A percentile compares a stretch with the other conserved stretches of the same genome.
These are phyloP conservation scores for Russula sp. DNA, from an alignment of 768 basidiomycete genomes.

Conservation along the genomic window DNA sequence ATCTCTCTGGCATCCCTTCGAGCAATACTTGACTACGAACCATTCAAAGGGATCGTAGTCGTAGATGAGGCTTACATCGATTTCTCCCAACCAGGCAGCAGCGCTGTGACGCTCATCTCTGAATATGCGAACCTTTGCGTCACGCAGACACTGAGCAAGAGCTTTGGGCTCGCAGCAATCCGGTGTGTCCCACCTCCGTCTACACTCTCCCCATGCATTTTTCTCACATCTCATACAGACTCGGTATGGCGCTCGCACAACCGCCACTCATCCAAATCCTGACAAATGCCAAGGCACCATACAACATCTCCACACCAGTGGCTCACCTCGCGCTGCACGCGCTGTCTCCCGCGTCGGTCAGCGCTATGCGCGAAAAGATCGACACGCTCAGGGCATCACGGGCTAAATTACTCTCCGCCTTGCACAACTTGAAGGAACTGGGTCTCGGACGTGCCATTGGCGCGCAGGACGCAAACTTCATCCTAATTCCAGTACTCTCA, in stretches of 20 bases:
- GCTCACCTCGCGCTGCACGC: constrained; percentile 78
- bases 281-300: constrained; percentile 94
- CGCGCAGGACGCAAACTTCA: constrained; percentile 84
- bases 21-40: constrained; percentile 64
- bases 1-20: constrained; percentile 68
- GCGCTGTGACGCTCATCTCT: constrained; percentile 64
- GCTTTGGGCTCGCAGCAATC: constrained; percentile 93
- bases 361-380: constrained; percentile 61
- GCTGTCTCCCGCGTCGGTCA: constrained; percentile 58
- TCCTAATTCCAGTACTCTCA: constrained; percentile 70
- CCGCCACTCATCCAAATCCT: constrained; percentile 88
- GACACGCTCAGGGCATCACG: constrained; percentile 55
- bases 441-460: constrained; percentile 71
- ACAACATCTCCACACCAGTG: constrained; percentile 90
- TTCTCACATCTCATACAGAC: constrained; percentile 37
- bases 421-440: constrained; percentile 43
- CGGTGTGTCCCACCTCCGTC: constrained; percentile 46
- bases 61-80: constrained; percentile 99
- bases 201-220: neutral
- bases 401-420: constrained; percentile 41
- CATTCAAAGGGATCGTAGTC: constrained; percentile 86
- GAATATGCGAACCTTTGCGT: constrained; percentile 88
- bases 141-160: constrained; percentile 95
- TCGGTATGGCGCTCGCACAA: constrained; percentile 87
- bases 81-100: constrained; percentile 59